A percentile compares a stretch with the other conserved stretches of the same genome.
Conservation (phyloP, 805 yeast genomes). For the Nakazawaea sp. region DNA sequence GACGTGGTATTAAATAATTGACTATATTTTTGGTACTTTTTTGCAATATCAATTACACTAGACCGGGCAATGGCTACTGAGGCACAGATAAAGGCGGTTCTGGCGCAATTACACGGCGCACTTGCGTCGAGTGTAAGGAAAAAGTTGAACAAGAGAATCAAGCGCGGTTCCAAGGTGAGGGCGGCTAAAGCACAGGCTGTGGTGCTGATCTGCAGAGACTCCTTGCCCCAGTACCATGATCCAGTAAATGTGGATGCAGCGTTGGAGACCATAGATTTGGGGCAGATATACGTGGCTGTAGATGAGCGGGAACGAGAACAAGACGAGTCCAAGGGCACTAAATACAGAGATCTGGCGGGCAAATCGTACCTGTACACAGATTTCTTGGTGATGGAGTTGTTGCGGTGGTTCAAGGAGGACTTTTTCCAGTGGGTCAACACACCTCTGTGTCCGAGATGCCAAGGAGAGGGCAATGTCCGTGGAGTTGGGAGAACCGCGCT, state of each 20-base stretch:
- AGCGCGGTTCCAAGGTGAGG: no score
- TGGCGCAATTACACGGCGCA: no score
- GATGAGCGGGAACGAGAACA: conserved; percentile 36
- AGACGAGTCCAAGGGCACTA: conserved; percentile 15
- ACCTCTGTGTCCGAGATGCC: conserved; percentile 54
- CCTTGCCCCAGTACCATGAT: conserved; percentile 30
- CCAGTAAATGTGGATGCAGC: conserved; percentile 44
- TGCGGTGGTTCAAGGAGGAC: conserved; percentile 67
- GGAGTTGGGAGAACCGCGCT: conserved; percentile 35
- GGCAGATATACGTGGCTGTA: conserved; percentile 48
- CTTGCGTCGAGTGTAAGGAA: no score
- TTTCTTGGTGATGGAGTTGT: conserved; percentile 46
- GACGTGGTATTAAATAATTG: no score
- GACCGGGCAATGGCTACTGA: no score
- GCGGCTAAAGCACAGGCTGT: no score
- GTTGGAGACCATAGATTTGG: conserved; percentile 53
- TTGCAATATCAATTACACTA: no score
- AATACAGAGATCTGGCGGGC: conserved; percentile 8
- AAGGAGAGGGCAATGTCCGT: conserved; percentile 23
- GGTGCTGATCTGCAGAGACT: neutral
- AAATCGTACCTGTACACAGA: conserved; percentile 41
- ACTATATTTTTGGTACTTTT: no score
- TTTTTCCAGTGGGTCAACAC: conserved; percentile 82
- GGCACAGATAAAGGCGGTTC: no score
- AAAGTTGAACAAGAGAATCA: no score